A percentile compares a stretch with the other conserved stretches of the same genome.
phyloP scores from a whole-genome alignment of 2,329 filamentous ascomycete genomes.

The Penicillium sp. region DNA sequence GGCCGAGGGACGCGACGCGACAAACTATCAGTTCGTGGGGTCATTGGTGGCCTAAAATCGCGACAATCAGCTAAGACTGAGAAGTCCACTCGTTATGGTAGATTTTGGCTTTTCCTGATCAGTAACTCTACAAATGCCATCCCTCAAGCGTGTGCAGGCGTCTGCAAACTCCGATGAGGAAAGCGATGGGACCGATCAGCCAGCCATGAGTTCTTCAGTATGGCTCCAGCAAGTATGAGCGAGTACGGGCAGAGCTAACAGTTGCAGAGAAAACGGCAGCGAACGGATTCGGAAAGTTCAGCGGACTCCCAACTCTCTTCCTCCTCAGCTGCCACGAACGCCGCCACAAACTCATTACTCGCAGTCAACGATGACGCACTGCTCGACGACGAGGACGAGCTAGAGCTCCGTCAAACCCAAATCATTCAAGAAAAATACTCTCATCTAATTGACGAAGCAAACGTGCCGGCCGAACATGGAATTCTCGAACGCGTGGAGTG shows the following conservation, averaged over 20 bases:
- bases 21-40: background rate
- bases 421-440: conserved; percentile 54
- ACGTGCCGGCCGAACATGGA: conserved; percentile 74
- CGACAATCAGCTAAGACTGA: background rate
- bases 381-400: conserved; percentile 37
- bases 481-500: conserved; percentile 87
- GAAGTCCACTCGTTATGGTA: background rate
- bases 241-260: background rate
- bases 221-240: conserved; percentile 12
- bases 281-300: conserved; percentile 16
- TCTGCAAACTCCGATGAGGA: conserved; percentile 30
- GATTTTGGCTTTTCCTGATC: background rate
- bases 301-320: conserved; percentile 27
- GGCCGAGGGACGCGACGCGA: background rate
- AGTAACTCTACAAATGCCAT: conserved; percentile 36
- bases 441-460: conserved; percentile 57
- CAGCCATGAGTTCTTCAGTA: conserved; percentile 32
- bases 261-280: conserved; percentile 44
- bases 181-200: conserved; percentile 30
- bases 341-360: conserved; percentile 11
- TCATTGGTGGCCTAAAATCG: background rate
- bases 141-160: conserved; percentile 42
- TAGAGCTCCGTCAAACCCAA: conserved; percentile 64
- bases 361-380: conserved; percentile 22
- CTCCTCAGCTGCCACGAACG: conserved; percentile 17